Evolutionary conservation across 2,329 filamentous ascomycete genomes (phyloP).

Genomic region (Apiospora arundinis): DNA sequence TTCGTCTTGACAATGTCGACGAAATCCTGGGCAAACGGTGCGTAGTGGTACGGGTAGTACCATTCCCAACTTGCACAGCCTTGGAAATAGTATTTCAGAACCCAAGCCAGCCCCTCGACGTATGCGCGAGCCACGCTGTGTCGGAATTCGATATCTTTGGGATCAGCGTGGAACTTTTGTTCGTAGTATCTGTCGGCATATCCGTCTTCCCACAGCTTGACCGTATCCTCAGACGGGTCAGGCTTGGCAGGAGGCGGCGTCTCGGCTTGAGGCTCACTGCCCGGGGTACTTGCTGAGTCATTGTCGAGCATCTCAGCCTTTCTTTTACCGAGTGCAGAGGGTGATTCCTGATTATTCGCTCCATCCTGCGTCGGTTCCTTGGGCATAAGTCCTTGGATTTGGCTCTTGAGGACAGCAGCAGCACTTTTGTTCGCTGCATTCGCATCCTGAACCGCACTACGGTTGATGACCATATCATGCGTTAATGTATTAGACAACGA

Average conservation of each 20-base stretch:
- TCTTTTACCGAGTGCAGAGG: conserved; percentile 72
- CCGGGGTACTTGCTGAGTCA: conserved; percentile 63
- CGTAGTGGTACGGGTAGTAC: conserved; percentile 99
- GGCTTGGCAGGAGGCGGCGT: conserved; percentile 57
- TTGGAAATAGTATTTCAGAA: conserved; percentile 96
- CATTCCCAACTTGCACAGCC: conserved; percentile 98
- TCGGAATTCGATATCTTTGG: conserved; percentile 83
- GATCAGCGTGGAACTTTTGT: conserved; percentile 89
- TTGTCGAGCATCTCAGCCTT: conserved; percentile 76
- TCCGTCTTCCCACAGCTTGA: conserved; percentile 92
- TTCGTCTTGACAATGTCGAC: conserved; percentile 80
- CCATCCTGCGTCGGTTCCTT: conserved; percentile 30
- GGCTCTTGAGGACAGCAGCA: conserved; percentile 84
- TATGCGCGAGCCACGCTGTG: conserved; percentile 90
- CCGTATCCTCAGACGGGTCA: conserved; percentile 76
- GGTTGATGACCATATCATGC: conserved; percentile 87
- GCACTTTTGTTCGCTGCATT: conserved; percentile 93
- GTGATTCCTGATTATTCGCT: conserved; percentile 44
- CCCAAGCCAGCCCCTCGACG: conserved; percentile 94
- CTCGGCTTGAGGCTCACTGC: conserved; percentile 61
- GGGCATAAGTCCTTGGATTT: conserved; percentile 63
- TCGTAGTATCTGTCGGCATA: conserved; percentile 97
- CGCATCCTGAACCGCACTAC: conserved; percentile 68
- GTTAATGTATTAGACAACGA: conserved; percentile 68
- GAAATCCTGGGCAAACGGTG: conserved; percentile 96